Evolutionary conservation across 306 rosid genomes (phyloP).

Genomic region (Luffa acutangula): DNA sequence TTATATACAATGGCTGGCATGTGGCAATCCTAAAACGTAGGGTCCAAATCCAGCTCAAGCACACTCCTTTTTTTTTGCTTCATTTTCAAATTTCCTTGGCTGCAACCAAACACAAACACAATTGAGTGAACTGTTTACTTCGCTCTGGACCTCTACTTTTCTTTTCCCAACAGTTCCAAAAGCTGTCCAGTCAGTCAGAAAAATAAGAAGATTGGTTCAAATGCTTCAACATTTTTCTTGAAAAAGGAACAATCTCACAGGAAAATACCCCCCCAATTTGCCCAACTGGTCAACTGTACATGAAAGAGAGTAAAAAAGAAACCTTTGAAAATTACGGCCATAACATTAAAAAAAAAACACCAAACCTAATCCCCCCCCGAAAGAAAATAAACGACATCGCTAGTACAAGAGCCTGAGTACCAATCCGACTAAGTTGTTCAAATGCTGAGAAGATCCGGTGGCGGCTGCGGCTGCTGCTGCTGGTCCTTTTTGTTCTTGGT

Average conservation of each 20-base stretch:
- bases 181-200: not conserved
- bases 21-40: not conserved
- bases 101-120: not conserved
- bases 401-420: not conserved
- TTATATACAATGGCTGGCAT: not conserved
- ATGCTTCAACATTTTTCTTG: not conserved
- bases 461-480: conserved; percentile 6
- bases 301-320: not conserved
- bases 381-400: not conserved
- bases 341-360: not conserved
- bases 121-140: not conserved
- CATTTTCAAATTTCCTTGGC: conserved; percentile 4
- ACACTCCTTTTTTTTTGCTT: not conserved
- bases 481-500: not conserved
- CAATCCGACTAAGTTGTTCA: not conserved
- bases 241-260: not conserved
- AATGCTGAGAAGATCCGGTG: conserved; percentile 1
- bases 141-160: not conserved
- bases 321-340: not conserved
- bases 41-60: conserved; percentile 8
- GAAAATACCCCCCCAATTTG: not conserved
- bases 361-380: not conserved
- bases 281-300: conserved; percentile 6
- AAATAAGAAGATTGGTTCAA: not conserved
- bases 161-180: not conserved